A percentile compares a stretch with the other conserved stretches of the same genome.
phyloP scores from a whole-genome alignment of 805 yeast genomes.

The Yamadazyma olivae region DNA sequence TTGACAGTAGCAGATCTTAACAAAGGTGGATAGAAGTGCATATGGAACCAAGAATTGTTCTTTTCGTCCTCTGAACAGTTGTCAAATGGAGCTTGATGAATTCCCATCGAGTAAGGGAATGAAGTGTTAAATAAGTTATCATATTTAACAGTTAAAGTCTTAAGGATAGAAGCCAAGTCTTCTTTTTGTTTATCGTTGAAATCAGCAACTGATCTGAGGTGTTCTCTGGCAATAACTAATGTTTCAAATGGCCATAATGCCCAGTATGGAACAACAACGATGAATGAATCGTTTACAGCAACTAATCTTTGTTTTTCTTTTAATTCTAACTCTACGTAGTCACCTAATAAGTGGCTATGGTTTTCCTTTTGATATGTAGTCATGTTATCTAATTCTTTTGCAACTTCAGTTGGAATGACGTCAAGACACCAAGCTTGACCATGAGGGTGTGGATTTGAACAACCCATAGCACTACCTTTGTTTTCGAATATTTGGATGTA shows the following conservation, averaged over 20 bases:
- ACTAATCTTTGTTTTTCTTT: slow-evolving; percentile 51
- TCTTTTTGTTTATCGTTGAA: slow-evolving; percentile 44
- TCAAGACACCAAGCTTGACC: slow-evolving; percentile 80
- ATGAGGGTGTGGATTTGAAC: slow-evolving; percentile 80
- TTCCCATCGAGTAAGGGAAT: slow-evolving; percentile 80
- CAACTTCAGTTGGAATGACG: slow-evolving; percentile 63
- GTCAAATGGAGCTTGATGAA: slow-evolving; percentile 69
- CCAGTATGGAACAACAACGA: slow-evolving; percentile 77
- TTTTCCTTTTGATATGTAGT: slow-evolving; percentile 39
- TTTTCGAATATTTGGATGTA: slow-evolving; percentile 75
- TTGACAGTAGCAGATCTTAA: slow-evolving; percentile 71
- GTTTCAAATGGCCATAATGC: slow-evolving; percentile 83
- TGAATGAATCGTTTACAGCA: slow-evolving; percentile 56
- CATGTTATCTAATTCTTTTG: slow-evolving; percentile 52
- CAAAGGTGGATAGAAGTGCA: slow-evolving; percentile 79
- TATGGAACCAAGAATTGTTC: slow-evolving; percentile 52
- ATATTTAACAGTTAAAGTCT: slow-evolving; percentile 56
- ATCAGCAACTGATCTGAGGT: slow-evolving; percentile 47
- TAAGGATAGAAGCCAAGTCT: slow-evolving; percentile 57
- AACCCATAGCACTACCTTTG: slow-evolving; percentile 79
- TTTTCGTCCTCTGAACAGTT: slow-evolving; percentile 37
- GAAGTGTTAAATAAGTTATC: slow-evolving; percentile 68
- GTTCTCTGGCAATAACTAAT: slow-evolving; percentile 55
- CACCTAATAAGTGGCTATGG: slow-evolving; percentile 53
- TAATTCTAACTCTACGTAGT: slow-evolving; percentile 57